These are phyloP conservation scores for Orbilia oligospora DNA, from an alignment of 2,329 filamentous ascomycete species.

Conservation along the genomic window DNA sequence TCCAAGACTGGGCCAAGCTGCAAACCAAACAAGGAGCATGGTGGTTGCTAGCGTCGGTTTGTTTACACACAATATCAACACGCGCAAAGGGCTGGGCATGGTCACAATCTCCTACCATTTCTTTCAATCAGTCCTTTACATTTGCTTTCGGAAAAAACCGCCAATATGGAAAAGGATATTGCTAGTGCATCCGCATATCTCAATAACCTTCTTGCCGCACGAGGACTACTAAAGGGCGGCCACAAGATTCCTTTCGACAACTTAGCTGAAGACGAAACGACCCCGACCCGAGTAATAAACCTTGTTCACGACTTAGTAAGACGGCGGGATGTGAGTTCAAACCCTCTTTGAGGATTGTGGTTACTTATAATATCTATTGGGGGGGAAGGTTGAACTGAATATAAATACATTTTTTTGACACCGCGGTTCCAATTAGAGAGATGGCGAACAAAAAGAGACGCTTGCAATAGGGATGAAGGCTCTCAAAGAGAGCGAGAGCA, in stretches of 20 bases:
- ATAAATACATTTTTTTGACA: not conserved
- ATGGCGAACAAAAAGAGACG: slow-evolving; percentile 88
- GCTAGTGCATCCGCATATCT: slow-evolving; percentile 79
- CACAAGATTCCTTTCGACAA: slow-evolving; percentile 85
- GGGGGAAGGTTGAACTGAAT: no score
- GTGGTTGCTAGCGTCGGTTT: slow-evolving; percentile 14
- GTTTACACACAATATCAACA: slow-evolving; percentile 59
- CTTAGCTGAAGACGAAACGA: slow-evolving; percentile 75
- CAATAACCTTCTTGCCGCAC: slow-evolving; percentile 79
- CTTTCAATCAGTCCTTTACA: not conserved
- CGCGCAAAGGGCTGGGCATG: not conserved
- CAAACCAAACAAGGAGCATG: no score
- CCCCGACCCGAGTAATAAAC: slow-evolving; percentile 83
- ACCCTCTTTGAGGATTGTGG: not conserved
- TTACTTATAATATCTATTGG: no score
- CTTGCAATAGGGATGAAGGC: slow-evolving; percentile 83
- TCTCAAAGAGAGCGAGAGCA: slow-evolving; percentile 78
- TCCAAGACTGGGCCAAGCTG: no score
- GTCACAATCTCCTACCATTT: no score
- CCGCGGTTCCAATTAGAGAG: slow-evolving; percentile 74
- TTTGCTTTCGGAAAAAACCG: not conserved
- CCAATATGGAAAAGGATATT: slow-evolving; percentile 69
- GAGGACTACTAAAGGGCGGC: slow-evolving; percentile 77
- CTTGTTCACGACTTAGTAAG: slow-evolving; percentile 94
- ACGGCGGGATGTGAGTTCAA: slow-evolving; percentile 81